phyloP scores from a whole-genome alignment of 345 rosid genomes.

The Citrus australasica region DNA sequence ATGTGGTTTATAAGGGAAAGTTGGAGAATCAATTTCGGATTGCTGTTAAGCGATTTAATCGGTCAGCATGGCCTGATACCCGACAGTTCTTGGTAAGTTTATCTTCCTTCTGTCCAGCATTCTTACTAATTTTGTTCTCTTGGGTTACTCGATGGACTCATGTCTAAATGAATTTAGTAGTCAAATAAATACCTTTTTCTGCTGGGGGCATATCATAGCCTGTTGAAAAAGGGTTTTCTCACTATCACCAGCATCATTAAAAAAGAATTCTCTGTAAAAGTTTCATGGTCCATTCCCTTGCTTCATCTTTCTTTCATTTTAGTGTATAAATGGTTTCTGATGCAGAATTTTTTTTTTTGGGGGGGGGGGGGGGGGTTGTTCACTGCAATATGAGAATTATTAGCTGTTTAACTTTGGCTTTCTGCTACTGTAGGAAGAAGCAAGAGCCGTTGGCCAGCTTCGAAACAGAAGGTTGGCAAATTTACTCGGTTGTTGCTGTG shows the following conservation, averaged over 20 bases:
- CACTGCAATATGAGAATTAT: not conserved
- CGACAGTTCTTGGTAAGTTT: slow-evolving; percentile 70
- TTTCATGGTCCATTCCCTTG: not conserved
- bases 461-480: slow-evolving; percentile 75
- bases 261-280: not conserved
- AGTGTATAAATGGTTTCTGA: not conserved
- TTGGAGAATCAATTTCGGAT: slow-evolving; percentile 69
- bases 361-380: not conserved
- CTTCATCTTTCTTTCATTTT: not conserved
- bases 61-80: slow-evolving; percentile 93
- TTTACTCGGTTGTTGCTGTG: slow-evolving; percentile 87
- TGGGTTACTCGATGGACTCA: not conserved
- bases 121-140: not conserved
- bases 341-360: not conserved
- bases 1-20: slow-evolving; percentile 88
- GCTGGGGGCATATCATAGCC: not conserved
- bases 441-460: slow-evolving; percentile 81
- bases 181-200: not conserved
- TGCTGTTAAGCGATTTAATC: slow-evolving; percentile 86
- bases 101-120: not conserved
- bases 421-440: slow-evolving; percentile 60
- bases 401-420: not conserved
- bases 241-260: not conserved
- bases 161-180: not conserved
- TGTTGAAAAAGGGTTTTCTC: not conserved